phyloP scores from a whole-genome alignment of 2,329 filamentous ascomycete genomes.

The Colletotrichum tabaci region DNA sequence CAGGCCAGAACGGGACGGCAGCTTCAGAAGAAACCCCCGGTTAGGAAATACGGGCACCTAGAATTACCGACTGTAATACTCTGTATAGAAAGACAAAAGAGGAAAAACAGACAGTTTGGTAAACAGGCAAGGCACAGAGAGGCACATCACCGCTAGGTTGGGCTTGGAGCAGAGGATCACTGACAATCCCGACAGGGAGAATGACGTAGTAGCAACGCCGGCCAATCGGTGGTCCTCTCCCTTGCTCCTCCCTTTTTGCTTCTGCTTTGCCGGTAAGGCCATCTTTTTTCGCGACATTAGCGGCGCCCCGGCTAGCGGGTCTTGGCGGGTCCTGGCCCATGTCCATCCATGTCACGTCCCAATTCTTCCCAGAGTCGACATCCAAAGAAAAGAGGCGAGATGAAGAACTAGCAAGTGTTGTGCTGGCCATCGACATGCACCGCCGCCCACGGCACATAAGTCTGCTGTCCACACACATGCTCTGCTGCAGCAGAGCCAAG shows the following conservation, averaged over 20 bases:
- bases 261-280: constrained; percentile 1
- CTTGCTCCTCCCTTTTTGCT: constrained; percentile 3
- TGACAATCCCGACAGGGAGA: constrained; percentile 20
- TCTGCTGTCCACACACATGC: too few species aligned
- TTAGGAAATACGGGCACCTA: constrained; percentile 21
- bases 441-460: too few species aligned
- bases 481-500: constrained; percentile 4
- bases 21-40: constrained; percentile 6
- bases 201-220: constrained; percentile 40
- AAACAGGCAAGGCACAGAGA: constrained; percentile 6
- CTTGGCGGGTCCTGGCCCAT: background rate
- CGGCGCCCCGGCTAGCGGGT: constrained; percentile 18
- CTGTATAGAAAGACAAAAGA: background rate
- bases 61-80: too few species aligned
- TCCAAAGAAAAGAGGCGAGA: background rate
- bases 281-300: constrained; percentile 2
- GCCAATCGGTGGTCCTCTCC: background rate
- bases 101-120: background rate
- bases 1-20: constrained; percentile 4
- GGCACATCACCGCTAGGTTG: constrained; percentile 15
- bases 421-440: too few species aligned
- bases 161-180: constrained; percentile 33
- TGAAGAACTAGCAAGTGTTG: background rate
- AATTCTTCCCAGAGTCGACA: constrained; percentile 7
- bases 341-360: constrained; percentile 1